Evolutionary conservation across 495 filamentous ascomycete species (phyloP), one percentile per base, ranked within the genome.

Genomic region (Pseudotulostoma volvatum): DNA sequence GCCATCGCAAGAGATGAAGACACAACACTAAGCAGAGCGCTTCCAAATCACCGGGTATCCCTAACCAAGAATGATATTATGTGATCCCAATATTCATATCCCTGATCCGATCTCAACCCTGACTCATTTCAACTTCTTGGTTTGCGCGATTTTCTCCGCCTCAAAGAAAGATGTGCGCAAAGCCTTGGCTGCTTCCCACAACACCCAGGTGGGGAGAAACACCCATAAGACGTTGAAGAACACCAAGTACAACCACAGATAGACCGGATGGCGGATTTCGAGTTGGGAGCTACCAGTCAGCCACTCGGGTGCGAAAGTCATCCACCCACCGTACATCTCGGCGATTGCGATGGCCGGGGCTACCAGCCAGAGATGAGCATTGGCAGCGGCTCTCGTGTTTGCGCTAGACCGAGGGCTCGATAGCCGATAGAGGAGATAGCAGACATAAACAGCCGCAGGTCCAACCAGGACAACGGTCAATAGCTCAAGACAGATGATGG

Each of bases 301-400:
- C 87, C 86, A 96, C 62, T 96, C 88, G 9, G 88, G 88, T 46
- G 73, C 78, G 60, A 96, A 96, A 0, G 88, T 96, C 82, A 96
- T 95, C 53, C 80, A 94, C 67, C 82, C 85, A 28, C 88, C 88
- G 60, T 96, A 96, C 9, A 96, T 53, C 64, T 96, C 88, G n/a
- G 74, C 85, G 4, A 82, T 88, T n/a, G 87, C 87, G 36, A 94
- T 55, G 17, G 84, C 68, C 18, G 71, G 68, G 54, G 84, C 77
- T 49, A 74, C 64, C 44, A 88, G 71, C 67, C 74, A 78, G 36
- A 73, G 59, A 38, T 67, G 65, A n/a, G 63, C 67, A 49, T 75
- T 71, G 46, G 64, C 68, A 0, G 34, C 16, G 3, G 54, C 61
- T 18, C 47, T 43, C 17, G 20, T 34, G 15, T 18, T 16, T 2